Percentiles rank a stretch among this genome's conserved stretches.
Conservation (phyloP, 768 basidiomycete species). For the Dictyophora rubrovolvata region DNA sequence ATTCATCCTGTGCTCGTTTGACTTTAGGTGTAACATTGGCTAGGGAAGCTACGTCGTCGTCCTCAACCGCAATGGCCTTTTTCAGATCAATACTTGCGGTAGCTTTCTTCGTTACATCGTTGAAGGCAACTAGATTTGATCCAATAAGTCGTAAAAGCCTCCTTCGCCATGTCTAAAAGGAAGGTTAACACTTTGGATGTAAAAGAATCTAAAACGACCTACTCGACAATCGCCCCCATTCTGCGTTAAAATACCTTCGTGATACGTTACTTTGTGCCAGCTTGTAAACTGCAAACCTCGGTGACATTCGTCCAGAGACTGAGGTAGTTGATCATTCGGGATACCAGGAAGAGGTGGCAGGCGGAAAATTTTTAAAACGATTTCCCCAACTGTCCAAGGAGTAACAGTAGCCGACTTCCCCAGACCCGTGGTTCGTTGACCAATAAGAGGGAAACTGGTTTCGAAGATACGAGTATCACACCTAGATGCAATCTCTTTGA, state of each 20-base stretch:
- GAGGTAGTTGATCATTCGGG: conserved; percentile 65
- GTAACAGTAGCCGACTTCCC: conserved; percentile 39
- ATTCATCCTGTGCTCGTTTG: conserved; percentile 39
- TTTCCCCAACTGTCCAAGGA: conserved; percentile 63
- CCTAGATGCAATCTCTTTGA: conserved; percentile 73
- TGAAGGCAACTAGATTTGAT: conserved; percentile 79
- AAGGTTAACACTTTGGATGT: conserved; percentile 2
- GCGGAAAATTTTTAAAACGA: conserved; percentile 84
- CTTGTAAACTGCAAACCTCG: conserved; percentile 80
- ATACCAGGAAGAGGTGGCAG: conserved; percentile 84
- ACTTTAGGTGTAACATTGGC: conserved; percentile 34
- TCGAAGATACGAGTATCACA: conserved; percentile 84
- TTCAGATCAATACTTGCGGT: conserved; percentile 86
- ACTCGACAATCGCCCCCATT: conserved; percentile 88
- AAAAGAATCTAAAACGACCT: conserved; percentile 22
- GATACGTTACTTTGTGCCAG: conserved; percentile 93
- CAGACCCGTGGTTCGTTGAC: conserved; percentile 38
- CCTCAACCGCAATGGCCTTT: conserved; percentile 68
- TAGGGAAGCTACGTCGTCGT: conserved; percentile 44
- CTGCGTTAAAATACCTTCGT: conserved; percentile 88
- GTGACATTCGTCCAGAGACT: conserved; percentile 81
- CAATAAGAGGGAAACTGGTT: conserved; percentile 71
- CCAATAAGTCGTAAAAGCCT: conserved; percentile 80
- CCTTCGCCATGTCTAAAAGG: conserved; percentile 63
- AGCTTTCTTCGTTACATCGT: conserved; percentile 84